Percentiles rank a stretch among this genome's conserved stretches.
Evolutionary conservation across 352 stramenopile genomes (phyloP).

Genomic region (Pythium biforme): DNA sequence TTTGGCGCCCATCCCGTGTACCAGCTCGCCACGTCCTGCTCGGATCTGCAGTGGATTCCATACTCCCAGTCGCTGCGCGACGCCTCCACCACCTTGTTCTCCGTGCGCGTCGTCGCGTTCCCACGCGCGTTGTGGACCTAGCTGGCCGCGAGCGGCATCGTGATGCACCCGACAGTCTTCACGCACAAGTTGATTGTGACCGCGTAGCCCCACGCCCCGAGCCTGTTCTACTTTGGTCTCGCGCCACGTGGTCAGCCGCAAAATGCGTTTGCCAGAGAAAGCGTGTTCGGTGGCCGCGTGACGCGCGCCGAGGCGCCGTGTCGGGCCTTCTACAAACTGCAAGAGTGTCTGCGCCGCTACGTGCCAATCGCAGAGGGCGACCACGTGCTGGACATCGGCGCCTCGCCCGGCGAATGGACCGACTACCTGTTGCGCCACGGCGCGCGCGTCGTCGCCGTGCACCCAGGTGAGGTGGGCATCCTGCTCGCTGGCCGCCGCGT

Average conservation of each 20-base stretch:
- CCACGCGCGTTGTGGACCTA: constrained; percentile 37
- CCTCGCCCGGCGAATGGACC: constrained; percentile 57
- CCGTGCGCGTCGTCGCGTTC: constrained; percentile 27
- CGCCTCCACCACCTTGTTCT: constrained; percentile 20
- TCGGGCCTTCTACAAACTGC: constrained; percentile 56
- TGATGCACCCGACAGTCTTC: constrained; percentile 39
- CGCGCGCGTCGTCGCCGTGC: constrained; percentile 47
- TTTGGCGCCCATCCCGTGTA: constrained; percentile 52
- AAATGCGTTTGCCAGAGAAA: not conserved
- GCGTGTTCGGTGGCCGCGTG: no score
- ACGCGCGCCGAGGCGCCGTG: constrained; percentile 37
- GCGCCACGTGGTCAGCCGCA: not conserved
- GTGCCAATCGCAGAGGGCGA: constrained; percentile 23
- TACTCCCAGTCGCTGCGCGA: constrained; percentile 12
- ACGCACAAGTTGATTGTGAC: constrained; percentile 52
- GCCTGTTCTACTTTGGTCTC: constrained; percentile 44
- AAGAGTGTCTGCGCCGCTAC: constrained; percentile 39
- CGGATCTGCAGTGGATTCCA: constrained; percentile 44
- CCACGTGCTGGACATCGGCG: constrained; percentile 49
- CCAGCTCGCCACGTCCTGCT: constrained; percentile 42
- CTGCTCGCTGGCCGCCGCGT: constrained; percentile 24
- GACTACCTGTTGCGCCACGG: constrained; percentile 43
- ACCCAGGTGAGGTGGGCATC: constrained; percentile 52
- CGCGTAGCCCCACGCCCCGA: constrained; percentile 26
- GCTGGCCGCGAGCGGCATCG: constrained; percentile 33